Conservation (phyloP, 1,139 yeast species). For the Keqinozyma sinolaborantium region DNA sequence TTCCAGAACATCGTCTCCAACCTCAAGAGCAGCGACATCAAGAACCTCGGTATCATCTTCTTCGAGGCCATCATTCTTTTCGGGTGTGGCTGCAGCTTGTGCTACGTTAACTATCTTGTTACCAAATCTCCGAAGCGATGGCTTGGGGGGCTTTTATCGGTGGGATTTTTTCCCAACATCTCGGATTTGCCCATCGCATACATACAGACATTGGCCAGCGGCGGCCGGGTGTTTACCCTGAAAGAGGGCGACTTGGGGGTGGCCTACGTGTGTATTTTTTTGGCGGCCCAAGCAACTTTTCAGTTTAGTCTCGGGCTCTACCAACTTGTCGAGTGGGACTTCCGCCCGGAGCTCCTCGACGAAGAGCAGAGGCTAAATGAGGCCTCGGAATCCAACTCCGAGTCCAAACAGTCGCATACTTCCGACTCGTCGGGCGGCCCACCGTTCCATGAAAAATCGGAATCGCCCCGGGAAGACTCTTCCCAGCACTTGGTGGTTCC, state of each 20-base stretch:
- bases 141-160: conserved; percentile 73
- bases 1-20: conserved; percentile 73
- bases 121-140: conserved; percentile 64
- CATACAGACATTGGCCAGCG: conserved; percentile 72
- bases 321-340: conserved; percentile 69
- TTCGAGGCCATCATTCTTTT: conserved; percentile 51
- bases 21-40: conserved; percentile 68
- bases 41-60: conserved; percentile 69
- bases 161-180: conserved; percentile 64
- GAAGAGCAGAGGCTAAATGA: conserved; percentile 10
- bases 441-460: background rate
- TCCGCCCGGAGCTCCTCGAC: conserved; percentile 27
- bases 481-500: background rate
- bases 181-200: conserved; percentile 90
- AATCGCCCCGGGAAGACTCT: background rate
- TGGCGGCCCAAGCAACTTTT: conserved; percentile 65
- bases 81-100: conserved; percentile 32
- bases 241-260: conserved; percentile 73
- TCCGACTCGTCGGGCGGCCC: background rate
- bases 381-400: conserved; percentile 1
- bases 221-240: conserved; percentile 51
- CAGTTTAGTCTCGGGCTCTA: conserved; percentile 79
- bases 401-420: conserved; percentile 2
- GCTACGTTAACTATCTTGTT: conserved; percentile 25
- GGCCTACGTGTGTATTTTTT: conserved; percentile 79